These are phyloP conservation scores for Rhodomyrtus psidioides DNA, from an alignment of 441 rosid species.

Conservation along the genomic window DNA sequence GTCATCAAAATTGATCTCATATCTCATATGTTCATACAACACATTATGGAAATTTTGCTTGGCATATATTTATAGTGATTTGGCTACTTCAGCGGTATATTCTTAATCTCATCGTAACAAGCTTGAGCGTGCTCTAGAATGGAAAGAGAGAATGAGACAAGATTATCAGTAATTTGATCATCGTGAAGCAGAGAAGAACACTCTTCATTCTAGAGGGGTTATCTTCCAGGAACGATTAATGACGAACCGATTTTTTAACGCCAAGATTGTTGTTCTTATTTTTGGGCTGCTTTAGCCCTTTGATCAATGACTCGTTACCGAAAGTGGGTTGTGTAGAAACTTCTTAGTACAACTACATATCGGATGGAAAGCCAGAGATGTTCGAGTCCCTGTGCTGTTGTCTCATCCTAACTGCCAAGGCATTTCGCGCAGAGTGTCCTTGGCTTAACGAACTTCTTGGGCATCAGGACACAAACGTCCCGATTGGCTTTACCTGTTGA, in stretches of 20 bases:
- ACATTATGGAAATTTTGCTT: background rate
- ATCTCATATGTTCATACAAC: background rate
- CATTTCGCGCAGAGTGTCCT: accelerated
- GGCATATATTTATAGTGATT: background rate
- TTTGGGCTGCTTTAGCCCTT: background rate
- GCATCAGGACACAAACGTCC: background rate
- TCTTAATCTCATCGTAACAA: background rate
- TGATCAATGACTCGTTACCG: background rate
- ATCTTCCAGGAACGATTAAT: background rate
- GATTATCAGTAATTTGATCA: background rate
- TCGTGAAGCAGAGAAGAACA: background rate
- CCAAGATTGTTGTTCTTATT: background rate
- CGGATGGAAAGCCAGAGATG: background rate
- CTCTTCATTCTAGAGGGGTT: background rate
- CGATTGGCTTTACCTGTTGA: background rate
- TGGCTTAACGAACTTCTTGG: background rate
- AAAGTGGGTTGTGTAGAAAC: background rate
- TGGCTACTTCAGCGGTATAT: background rate
- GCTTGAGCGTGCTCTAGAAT: background rate
- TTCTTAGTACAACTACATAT: background rate
- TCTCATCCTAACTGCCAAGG: background rate
- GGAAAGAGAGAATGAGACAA: background rate
- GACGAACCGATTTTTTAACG: background rate
- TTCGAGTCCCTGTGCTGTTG: background rate
- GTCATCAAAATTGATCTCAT: background rate